phyloP scores from a whole-genome alignment of 2,329 filamentous ascomycete genomes.

The Fusarium hostae region DNA sequence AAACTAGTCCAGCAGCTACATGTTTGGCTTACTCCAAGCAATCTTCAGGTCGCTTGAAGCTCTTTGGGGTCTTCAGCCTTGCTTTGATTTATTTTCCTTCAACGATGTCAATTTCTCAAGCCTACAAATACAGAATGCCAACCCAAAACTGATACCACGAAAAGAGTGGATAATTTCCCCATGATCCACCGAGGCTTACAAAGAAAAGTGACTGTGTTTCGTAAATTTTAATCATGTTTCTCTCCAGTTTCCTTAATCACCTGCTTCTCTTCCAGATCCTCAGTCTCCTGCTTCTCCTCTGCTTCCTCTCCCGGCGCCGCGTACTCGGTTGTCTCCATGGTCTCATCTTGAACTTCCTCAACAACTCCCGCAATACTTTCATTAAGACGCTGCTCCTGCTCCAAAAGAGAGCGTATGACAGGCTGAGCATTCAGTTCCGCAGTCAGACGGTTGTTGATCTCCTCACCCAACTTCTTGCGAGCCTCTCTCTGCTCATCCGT shows the following conservation, averaged over 20 bases:
- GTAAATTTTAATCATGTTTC: not conserved
- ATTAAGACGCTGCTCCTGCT: not conserved
- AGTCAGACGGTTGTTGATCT: not conserved
- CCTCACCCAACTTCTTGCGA: not conserved
- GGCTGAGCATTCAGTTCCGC: not conserved
- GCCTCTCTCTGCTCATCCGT: not conserved
- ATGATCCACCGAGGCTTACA: rapidly evolving
- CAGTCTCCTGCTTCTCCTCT: rapidly evolving
- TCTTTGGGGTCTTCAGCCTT: rapidly evolving
- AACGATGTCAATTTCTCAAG: not conserved
- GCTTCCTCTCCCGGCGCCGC: rapidly evolving
- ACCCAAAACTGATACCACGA: not conserved
- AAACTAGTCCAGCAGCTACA: not conserved
- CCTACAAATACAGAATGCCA: not conserved
- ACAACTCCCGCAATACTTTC: rapidly evolving
- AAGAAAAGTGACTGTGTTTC: not conserved
- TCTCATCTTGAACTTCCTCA: not conserved
- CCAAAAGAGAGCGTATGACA: not conserved
- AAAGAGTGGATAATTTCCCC: rapidly evolving
- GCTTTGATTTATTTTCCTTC: rapidly evolving
- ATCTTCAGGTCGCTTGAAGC: not conserved
- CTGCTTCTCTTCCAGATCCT: rapidly evolving
- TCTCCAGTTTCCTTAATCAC: rapidly evolving
- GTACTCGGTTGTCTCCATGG: rapidly evolving
- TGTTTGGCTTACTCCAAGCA: rapidly evolving